phyloP scores from a whole-genome alignment of 2,329 filamentous ascomycete genomes.

The Tolypocladium ovalisporum region DNA sequence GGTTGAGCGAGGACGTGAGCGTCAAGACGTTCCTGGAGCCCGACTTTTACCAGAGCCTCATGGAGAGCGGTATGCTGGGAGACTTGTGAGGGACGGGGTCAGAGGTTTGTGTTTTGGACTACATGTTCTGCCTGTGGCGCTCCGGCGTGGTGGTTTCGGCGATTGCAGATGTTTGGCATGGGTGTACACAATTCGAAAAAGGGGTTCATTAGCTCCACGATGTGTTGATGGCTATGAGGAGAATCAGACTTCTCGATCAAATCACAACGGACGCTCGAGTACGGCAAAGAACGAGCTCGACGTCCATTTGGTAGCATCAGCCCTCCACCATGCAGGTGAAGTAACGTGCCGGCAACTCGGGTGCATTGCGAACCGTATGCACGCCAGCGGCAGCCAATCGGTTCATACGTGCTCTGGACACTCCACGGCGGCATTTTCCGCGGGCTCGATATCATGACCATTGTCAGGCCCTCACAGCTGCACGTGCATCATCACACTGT shows the following conservation, averaged over 20 bases:
- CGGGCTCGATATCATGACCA: background rate
- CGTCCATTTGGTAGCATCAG: background rate
- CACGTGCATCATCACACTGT: background rate
- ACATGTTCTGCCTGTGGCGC: background rate
- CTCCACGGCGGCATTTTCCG: background rate
- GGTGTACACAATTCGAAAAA: background rate
- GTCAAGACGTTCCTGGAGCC: conserved; percentile 95
- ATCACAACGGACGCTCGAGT: background rate
- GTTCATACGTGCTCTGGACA: background rate
- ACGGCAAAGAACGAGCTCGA: background rate
- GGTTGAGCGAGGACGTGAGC: conserved; percentile 86
- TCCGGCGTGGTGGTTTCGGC: background rate
- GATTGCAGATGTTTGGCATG: background rate
- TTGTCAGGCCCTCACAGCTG: background rate
- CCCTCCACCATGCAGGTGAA: background rate
- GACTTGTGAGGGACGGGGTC: conserved; percentile 18
- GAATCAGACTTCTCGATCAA: background rate
- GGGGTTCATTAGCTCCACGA: background rate
- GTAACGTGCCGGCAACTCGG: background rate
- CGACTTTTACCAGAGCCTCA: conserved; percentile 78
- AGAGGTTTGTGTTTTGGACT: background rate
- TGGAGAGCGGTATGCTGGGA: conserved; percentile 80
- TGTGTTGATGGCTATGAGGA: background rate
- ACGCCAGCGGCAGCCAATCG: background rate
- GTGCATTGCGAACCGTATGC: background rate